Conservation (phyloP, 441 rosid species). For the Populus hybrid region DNA sequence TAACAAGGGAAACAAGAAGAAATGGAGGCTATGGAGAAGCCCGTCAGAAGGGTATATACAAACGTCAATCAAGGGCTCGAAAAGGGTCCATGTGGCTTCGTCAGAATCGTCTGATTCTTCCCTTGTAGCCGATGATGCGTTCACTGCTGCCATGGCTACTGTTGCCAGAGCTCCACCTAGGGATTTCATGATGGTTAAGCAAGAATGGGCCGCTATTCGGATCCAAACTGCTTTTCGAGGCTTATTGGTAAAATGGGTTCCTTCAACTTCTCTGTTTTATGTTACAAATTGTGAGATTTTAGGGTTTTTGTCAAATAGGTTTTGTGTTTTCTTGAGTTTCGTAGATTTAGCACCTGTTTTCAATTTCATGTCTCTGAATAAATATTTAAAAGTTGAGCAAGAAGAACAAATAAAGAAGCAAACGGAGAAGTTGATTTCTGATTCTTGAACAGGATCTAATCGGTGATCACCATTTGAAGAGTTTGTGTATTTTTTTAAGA, state of each 20-base stretch:
- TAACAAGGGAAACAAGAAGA: conserved; percentile 53
- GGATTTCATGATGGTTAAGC: conserved; percentile 55
- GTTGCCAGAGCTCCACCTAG: conserved; percentile 65
- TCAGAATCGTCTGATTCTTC: conserved; percentile 48
- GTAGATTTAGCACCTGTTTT: not conserved
- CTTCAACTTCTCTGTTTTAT: not conserved
- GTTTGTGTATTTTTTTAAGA: not conserved
- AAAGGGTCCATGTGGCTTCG: conserved; percentile 33
- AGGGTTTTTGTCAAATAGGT: not conserved
- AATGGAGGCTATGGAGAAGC: conserved; percentile 90
- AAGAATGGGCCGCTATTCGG: conserved; percentile 81
- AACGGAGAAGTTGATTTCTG: not conserved
- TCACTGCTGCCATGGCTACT: conserved; percentile 66
- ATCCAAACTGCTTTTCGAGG: conserved; percentile 79
- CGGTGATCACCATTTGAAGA: not conserved
- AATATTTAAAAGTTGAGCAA: not conserved
- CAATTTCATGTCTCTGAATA: not conserved
- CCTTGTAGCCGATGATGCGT: conserved; percentile 36
- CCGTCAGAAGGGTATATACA: conserved; percentile 65
- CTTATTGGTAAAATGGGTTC: conserved; percentile 47
- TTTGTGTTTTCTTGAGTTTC: not conserved
- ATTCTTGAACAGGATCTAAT: not conserved
- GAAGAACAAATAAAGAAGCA: no score
- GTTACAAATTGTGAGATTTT: not conserved
- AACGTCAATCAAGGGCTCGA: conserved; percentile 39